Evolutionary conservation across 2,329 filamentous ascomycete species (phyloP), one percentile per base, ranked within the genome.

Genomic region (Ophiostoma montium): DNA sequence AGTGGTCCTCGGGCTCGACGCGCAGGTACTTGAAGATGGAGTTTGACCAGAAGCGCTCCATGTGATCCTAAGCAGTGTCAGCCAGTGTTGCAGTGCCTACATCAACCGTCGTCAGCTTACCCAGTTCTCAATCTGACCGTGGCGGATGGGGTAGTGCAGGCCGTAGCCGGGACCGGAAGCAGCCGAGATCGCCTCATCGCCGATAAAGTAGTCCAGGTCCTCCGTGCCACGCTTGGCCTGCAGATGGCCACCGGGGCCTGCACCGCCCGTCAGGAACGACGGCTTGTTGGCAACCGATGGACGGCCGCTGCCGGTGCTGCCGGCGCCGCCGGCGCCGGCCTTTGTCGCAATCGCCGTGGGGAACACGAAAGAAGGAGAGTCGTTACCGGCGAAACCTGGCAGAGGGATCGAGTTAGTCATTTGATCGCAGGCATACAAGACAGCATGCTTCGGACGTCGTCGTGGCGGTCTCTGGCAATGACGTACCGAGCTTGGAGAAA

Each of bases 1-100:
- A 89, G 68, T 98, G 92, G 64, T 98, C 92, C 70, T 98, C 92
- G 30, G 92, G 92, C 69, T 98, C 92, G 57, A 98, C 92, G 60
- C 92, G 81, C 48, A 98, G 77, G 63, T 98, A 98, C 67, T 98
- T 98, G 79, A 98, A 98, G 70, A 98, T 98, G 55, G 92, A 98
- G 71, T 96, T 96, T 57, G 94, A 96, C 92, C 92, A 98, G 71
- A 96, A 98, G 55, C 92, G 83, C 68, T 98, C 92, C 92, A 98
- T 98, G 61, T 95, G 86, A 68, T 98, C 92, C 86, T 92, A 57
- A 21, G 3, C 13, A 8, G 15, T 42, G 39, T 42, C 23, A 23
- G 39, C 19, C 7, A 23, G 4, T n/a, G 9, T 5, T 16, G n/a
- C n/a, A n/a, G n/a, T n/a, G n/a, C n/a, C n/a, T 19, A 3, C n/a